Evolutionary conservation across 257 asterid genomes (phyloP), one percentile per base, ranked within the genome.

Genomic region (Penstemon barbatus): DNA sequence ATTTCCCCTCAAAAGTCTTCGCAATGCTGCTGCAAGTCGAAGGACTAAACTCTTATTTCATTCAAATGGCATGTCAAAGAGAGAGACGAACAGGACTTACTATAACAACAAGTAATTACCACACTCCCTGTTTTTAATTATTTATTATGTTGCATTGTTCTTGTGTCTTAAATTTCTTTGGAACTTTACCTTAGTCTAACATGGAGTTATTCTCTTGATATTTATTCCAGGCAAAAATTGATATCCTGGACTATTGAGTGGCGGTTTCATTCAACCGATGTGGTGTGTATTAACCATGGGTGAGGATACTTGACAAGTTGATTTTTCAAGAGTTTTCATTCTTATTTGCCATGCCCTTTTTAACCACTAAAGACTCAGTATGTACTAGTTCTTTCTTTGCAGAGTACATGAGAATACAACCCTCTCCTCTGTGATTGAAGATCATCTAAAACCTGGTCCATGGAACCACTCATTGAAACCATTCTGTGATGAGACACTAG

Each of bases 221-320:
- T 52, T 56, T 71, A 56, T 76, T 65, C 42, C 86, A 93, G 96
- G 92, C 81, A 82, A 57, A 90, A 87, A 48, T 75, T 65, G 62
- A 89, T 93, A 80, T 84, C 87, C n/a, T 93, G 99, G 97, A 93
- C 96, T 11, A 75, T 87, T 18, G 97, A 90, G 66, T 93, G 96
- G 99, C 85, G 80, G 13, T 93, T 93, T 81, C 84, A 86, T 83
- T 81, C 82, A 25, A 88, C 96, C 9, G 88, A 87, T 72, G 82
- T 84, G 51, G 92, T 82, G 65, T 61, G 88, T 52, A 77, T 79
- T 58, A 92, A 93, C 73, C 95, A 93, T 13, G 87, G 97, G 99
- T 93, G 72, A 93, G 85, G 73, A 25, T 33, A 25, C 57, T 75
- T 69, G 50, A 39, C 40, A 33, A 56, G 48, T 57, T 43, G 19